Percentiles rank a stretch among this genome's conserved stretches.
Evolutionary conservation across 805 yeast genomes (phyloP).

Genomic region (Saccharomycopsis sp.): DNA sequence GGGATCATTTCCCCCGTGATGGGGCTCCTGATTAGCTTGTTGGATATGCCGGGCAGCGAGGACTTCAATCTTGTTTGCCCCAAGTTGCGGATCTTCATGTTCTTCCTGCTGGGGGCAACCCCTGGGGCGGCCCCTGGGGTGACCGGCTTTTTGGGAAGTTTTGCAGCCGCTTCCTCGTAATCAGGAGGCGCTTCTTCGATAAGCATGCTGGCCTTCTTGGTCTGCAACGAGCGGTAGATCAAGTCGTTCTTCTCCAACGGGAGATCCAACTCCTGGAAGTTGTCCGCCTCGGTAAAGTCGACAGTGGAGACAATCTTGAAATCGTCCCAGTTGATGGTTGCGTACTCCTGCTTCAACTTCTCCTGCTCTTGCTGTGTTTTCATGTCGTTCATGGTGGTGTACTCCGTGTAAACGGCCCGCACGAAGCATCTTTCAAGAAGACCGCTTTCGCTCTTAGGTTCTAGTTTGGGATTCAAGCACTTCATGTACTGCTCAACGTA

Average conservation of each 20-base stretch:
- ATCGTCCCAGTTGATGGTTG: conserved; percentile 82
- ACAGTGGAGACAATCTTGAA: conserved; percentile 65
- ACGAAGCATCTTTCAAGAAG: neutral
- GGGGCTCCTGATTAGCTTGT: conserved; percentile 52
- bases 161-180: conserved; percentile 18
- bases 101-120: conserved; percentile 27
- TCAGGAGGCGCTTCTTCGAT: conserved; percentile 38
- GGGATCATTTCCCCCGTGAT: conserved; percentile 63
- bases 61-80: conserved; percentile 54
- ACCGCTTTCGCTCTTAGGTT: neutral
- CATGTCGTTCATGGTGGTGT: neutral
- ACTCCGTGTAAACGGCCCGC: conserved; percentile 10
- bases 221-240: conserved; percentile 50
- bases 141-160: conserved; percentile 14
- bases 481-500: conserved; percentile 49
- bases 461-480: conserved; percentile 23
- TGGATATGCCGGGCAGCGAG: conserved; percentile 21
- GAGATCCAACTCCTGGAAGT: conserved; percentile 39
- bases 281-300: conserved; percentile 53
- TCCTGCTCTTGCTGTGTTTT: conserved; percentile 10
- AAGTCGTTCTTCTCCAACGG: conserved; percentile 54
- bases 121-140: too few relatives aligned
- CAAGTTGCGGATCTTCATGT: conserved; percentile 53
- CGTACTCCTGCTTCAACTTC: conserved; percentile 41
- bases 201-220: conserved; percentile 36